These are phyloP conservation scores for Camellia sinensis DNA, from an alignment of 148 eudicot species.

Conservation along the genomic window DNA sequence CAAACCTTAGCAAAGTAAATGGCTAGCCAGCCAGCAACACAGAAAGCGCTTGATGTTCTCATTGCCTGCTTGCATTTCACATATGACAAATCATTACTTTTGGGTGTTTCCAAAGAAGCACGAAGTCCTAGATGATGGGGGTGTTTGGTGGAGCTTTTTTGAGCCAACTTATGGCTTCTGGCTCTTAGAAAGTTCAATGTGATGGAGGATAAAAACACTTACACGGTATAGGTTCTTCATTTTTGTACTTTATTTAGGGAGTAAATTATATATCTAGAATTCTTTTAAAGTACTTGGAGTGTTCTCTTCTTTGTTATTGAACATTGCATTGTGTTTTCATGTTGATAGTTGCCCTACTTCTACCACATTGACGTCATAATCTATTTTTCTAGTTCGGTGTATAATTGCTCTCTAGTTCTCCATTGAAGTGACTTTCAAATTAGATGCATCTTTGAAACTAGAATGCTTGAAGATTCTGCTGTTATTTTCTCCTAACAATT, in stretches of 20 bases:
- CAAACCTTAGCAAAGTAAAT: constrained; percentile 81
- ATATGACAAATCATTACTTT: neutral
- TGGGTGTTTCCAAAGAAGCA: neutral
- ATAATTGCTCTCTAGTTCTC: neutral
- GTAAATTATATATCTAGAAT: no score
- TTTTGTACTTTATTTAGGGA: no score
- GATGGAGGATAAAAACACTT: no score
- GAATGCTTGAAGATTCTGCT: neutral
- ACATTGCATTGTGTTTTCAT: neutral
- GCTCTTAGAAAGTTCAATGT: no score
- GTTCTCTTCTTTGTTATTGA: constrained; percentile 1
- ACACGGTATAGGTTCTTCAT: no score
- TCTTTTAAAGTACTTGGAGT: neutral
- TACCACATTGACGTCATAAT: neutral
- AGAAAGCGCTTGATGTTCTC: constrained; percentile 63
- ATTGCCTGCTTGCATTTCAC: constrained; percentile 57
- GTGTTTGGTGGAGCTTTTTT: no score
- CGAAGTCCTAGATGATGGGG: neutral
- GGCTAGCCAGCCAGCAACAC: constrained; percentile 87
- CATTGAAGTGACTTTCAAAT: constrained; percentile 6
- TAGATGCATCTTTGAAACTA: neutral
- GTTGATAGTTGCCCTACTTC: neutral
- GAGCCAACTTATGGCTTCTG: no score
- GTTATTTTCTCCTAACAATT: neutral
- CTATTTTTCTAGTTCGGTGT: neutral